These are phyloP conservation scores for Fusarium nodosum DNA, from an alignment of 2,329 filamentous ascomycete genomes.

Conservation along the genomic window DNA sequence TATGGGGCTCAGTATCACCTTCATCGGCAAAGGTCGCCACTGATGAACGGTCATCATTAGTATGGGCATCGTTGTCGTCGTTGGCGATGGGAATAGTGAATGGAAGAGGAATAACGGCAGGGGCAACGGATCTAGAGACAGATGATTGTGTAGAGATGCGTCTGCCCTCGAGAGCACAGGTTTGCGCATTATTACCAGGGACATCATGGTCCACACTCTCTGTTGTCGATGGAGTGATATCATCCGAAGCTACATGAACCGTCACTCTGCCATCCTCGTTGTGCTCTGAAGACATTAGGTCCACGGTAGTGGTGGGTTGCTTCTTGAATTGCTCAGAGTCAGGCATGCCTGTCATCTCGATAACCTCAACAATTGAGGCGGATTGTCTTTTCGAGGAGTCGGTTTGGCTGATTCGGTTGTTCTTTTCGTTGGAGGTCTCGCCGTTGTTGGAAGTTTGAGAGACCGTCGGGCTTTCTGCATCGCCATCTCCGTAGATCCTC, in stretches of 20 bases:
- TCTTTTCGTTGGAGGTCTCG: slow-evolving; percentile 64
- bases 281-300: slow-evolving; percentile 59
- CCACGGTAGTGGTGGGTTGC: slow-evolving; percentile 48
- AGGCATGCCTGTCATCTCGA: slow-evolving; percentile 69
- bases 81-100: slow-evolving; percentile 69
- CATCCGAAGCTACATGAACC: slow-evolving; percentile 66
- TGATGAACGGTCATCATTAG: slow-evolving; percentile 70
- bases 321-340: slow-evolving; percentile 50
- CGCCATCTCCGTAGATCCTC: slow-evolving; percentile 76
- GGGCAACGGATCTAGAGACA: slow-evolving; percentile 53
- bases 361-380: slow-evolving; percentile 58
- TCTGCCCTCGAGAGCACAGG: slow-evolving; percentile 31
- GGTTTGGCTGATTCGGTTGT: slow-evolving; percentile 52
- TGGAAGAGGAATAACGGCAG: slow-evolving; percentile 73
- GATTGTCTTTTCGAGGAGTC: slow-evolving; percentile 55
- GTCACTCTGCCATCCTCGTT: slow-evolving; percentile 63
- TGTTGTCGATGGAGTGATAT: slow-evolving; percentile 50
- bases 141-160: slow-evolving; percentile 43
- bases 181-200: slow-evolving; percentile 20
- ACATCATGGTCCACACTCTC: slow-evolving; percentile 47
- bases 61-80: slow-evolving; percentile 55
- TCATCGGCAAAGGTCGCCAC: slow-evolving; percentile 78
- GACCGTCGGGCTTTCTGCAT: slow-evolving; percentile 51
- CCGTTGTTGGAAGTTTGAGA: slow-evolving; percentile 67
- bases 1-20: slow-evolving; percentile 56